Conservation (phyloP, 108 stramenopile species). For the Nitzschia sp. region DNA sequence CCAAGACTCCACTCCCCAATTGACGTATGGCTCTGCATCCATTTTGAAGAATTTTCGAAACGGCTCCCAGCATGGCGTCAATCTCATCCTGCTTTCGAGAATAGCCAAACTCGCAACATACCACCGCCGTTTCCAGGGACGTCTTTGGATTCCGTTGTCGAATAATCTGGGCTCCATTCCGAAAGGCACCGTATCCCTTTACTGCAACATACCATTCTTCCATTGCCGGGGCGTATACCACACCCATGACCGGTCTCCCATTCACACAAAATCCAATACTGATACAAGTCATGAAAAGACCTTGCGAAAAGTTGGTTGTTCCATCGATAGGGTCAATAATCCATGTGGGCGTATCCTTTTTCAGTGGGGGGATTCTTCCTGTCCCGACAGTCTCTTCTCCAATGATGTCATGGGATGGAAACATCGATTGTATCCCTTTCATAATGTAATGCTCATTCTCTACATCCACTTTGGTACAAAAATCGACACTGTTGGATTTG, state of each 20-base stretch:
- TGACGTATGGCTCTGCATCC: slow-evolving; percentile 74
- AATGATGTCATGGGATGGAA: slow-evolving; percentile 72
- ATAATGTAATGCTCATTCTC: slow-evolving; percentile 70
- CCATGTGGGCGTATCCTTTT: slow-evolving; percentile 59
- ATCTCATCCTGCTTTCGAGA: slow-evolving; percentile 47
- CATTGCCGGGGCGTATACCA: slow-evolving; percentile 86
- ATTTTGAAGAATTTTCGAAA: slow-evolving; percentile 52
- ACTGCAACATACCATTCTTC: slow-evolving; percentile 85
- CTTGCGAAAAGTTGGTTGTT: slow-evolving; percentile 71
- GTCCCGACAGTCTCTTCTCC: slow-evolving; percentile 83
- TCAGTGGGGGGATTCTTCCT: slow-evolving; percentile 51
- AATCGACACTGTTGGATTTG: slow-evolving; percentile 62
- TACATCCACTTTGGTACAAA: slow-evolving; percentile 79
- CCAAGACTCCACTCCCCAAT: slow-evolving; percentile 81
- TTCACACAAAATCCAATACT: slow-evolving; percentile 84
- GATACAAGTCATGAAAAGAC: slow-evolving; percentile 85
- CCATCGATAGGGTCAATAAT: slow-evolving; percentile 95
- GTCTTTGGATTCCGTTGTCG: slow-evolving; percentile 29
- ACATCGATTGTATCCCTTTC: slow-evolving; percentile 44
- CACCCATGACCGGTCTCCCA: slow-evolving; percentile 78
- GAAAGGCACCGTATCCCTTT: slow-evolving; percentile 77
- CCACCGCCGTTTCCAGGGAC: slow-evolving; percentile 52
- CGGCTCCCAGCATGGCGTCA: slow-evolving; percentile 57
- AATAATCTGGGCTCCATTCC: slow-evolving; percentile 79
- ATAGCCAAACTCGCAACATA: slow-evolving; percentile 88